Evolutionary conservation across 2,329 filamentous ascomycete species (phyloP), one percentile per base, ranked within the genome.

Genomic region (Colletotrichum nymphaeae): DNA sequence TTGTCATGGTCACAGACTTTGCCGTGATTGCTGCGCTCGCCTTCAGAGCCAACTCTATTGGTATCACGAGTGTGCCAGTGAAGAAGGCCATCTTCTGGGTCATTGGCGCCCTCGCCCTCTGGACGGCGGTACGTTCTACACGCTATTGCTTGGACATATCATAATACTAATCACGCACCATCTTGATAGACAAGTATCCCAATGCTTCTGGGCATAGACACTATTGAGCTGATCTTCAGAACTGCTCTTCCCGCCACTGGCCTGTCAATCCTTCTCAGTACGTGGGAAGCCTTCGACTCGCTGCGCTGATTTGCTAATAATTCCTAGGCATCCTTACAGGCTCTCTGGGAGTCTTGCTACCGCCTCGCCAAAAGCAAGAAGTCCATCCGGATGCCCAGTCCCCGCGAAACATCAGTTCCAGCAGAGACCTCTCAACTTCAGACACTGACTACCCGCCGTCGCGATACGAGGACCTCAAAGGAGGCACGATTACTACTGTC

Each of bases 211-310:
- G 89, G 88, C 42, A 81, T 87, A 56, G 76, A 75, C 22, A 80
- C 80, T 5, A 82, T 86, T 16, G 80, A 83, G 19, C 78, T 90
- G 19, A 80, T 85, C 26, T 78, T 84, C 55, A 83, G 86, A 74
- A 90, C 87, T 3, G 83, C 87, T 7, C 78, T 90, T 28, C 88
- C 89, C 37, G 86, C 87, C 4, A 79, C 82, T 35, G 89, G 89
- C 3, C 81, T 90, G 22, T 79, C 85, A 32, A 78, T 89, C 16
- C 75, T 89, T 49, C 83, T 90, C 74, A 83, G 87, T 89, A 83
- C 76, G 83, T 81, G 58, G 26, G 24, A 19, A 16, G 11, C 8
- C n/a, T 6, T 5, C 58, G 9, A 19, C 22, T 37, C 26, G 32
- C 28, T 26, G 14, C 35, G 6, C 26, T 6, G 16, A 12, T 8